Evolutionary conservation across 306 rosid genomes (phyloP).

Genomic region (peach (Prunus persica)): Prunus_persica_NCBIv2 NC_034009.1:40318501-40319000

Average conservation of each 20-base stretch:
- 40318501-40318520: constrained; percentile 7
- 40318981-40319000: not conserved
- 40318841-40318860: constrained; percentile 69
- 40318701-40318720: not conserved
- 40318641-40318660: constrained; percentile 91
- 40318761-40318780: not conserved
- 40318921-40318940: not conserved
- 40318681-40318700: not conserved
- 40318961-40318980: not conserved
- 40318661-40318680: not conserved
- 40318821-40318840: not conserved
- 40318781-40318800: not conserved
- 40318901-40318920: constrained; percentile 72
- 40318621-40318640: constrained; percentile 98
- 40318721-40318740: not conserved
- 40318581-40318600: constrained; percentile 62
- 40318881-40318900: constrained; percentile 60
- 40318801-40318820: not conserved
- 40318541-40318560: constrained; percentile 59
- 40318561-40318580: constrained; percentile 77
- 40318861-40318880: constrained; percentile 92
- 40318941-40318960: not conserved
- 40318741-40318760: not conserved
- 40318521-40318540: constrained; percentile 56
- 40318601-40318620: constrained; percentile 72